A percentile compares a stretch with the other conserved stretches of the same genome.
These are phyloP conservation scores for Graphilbum ipis-grandicollis DNA, from an alignment of 2,329 filamentous ascomycete genomes.

Conservation along the genomic window DNA sequence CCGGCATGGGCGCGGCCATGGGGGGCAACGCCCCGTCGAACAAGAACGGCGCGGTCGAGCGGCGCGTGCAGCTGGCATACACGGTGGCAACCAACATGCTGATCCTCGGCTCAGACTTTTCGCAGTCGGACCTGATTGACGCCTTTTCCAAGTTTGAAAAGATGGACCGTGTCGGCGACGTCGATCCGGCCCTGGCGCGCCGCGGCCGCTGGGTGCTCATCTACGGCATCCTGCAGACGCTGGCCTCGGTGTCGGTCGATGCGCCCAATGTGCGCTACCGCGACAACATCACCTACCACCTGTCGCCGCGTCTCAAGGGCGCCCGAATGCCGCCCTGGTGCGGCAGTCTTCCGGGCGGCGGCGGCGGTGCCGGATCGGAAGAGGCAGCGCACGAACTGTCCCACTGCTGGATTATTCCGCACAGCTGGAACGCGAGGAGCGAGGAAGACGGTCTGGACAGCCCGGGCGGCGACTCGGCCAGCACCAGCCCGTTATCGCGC, in stretches of 20 bases:
- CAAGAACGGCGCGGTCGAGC: constrained; percentile 20
- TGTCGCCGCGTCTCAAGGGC: constrained; percentile 34
- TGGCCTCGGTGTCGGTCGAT: constrained; percentile 42
- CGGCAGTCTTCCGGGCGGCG: constrained; percentile 17
- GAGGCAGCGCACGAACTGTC: constrained; percentile 31
- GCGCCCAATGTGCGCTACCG: constrained; percentile 32
- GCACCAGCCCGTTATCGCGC: constrained; percentile 10
- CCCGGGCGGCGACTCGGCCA: constrained; percentile 9
- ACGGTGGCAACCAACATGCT: constrained; percentile 43
- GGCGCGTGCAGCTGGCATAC: constrained; percentile 37
- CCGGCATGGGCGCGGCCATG: no score
- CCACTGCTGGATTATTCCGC: constrained; percentile 31
- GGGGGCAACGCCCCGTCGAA: no score
- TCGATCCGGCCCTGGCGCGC: constrained; percentile 36
- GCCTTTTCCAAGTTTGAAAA: constrained; percentile 40
- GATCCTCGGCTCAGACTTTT: constrained; percentile 32
- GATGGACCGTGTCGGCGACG: constrained; percentile 27
- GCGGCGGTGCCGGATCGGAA: constrained; percentile 17
- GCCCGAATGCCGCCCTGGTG: constrained; percentile 38
- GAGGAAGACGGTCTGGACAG: constrained; percentile 13
- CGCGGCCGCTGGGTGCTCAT: constrained; percentile 44
- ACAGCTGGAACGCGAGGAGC: constrained; percentile 19
- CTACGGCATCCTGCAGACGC: constrained; percentile 41
- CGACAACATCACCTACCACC: constrained; percentile 36
- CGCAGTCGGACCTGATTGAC: constrained; percentile 35